phyloP scores from a whole-genome alignment of 108 stramenopile species.

The Stephanodiscus minutulus region DNA sequence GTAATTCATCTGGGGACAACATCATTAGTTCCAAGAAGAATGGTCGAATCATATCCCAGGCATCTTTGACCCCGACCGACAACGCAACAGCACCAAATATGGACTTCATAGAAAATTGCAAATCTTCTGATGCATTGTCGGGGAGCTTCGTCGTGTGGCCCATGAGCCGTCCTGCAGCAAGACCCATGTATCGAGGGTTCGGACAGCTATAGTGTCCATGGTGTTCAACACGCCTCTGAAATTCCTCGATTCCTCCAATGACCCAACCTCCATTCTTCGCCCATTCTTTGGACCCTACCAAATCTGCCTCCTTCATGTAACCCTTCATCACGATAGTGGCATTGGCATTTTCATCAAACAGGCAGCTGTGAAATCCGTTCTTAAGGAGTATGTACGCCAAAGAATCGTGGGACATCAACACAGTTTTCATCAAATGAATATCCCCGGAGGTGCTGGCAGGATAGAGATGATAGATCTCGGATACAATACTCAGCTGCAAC shows the following conservation, averaged over 20 bases:
- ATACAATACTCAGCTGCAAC: conserved; percentile 40
- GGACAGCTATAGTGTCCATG: neutral
- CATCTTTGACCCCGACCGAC: conserved; percentile 48
- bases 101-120: conserved; percentile 59
- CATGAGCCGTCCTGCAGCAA: conserved; percentile 58
- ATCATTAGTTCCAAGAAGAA: conserved; percentile 56
- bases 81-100: conserved; percentile 61
- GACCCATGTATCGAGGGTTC: conserved; percentile 46
- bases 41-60: conserved; percentile 44
- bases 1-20: conserved; percentile 53
- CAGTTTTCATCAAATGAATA: conserved; percentile 40
- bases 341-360: conserved; percentile 52
- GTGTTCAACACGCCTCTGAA: conserved; percentile 14
- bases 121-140: conserved; percentile 41
- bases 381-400: conserved; percentile 59
- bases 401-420: conserved; percentile 47
- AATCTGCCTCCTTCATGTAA: conserved; percentile 39
- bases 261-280: conserved; percentile 37
- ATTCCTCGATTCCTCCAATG: conserved; percentile 44
- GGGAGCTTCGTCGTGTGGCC: conserved; percentile 44
- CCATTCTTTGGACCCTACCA: conserved; percentile 39
- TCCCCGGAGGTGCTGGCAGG: conserved; percentile 48
- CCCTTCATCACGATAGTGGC: conserved; percentile 7
- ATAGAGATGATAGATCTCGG: conserved; percentile 45
- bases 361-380: conserved; percentile 44